A percentile compares a stretch with the other conserved stretches of the same genome.
phyloP scores from a whole-genome alignment of 805 yeast species.

The Barnettozyma wickerhamii region DNA sequence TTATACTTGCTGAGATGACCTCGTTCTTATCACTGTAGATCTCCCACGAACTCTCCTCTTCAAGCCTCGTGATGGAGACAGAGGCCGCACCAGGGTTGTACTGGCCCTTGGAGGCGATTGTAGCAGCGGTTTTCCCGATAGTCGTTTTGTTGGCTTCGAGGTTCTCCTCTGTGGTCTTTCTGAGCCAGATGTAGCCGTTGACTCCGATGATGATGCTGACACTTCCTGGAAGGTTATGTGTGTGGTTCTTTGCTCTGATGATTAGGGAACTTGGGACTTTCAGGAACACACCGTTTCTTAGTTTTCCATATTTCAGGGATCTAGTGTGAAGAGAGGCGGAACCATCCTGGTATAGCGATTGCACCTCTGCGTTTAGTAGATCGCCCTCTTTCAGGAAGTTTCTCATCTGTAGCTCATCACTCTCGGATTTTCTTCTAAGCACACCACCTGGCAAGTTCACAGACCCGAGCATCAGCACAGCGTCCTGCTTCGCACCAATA shows the following conservation, averaged over 20 bases:
- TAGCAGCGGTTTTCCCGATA: slow-evolving; percentile 32
- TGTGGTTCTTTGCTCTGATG: slow-evolving; percentile 81
- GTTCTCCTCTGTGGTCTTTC: slow-evolving; percentile 50
- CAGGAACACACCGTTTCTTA: slow-evolving; percentile 83
- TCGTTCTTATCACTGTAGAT: slow-evolving; percentile 91
- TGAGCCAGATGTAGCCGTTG: slow-evolving; percentile 91
- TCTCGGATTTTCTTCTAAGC: slow-evolving; percentile 86
- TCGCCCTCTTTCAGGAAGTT: slow-evolving; percentile 93
- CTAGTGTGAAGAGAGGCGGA: slow-evolving; percentile 93
- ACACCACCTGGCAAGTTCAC: slow-evolving; percentile 98
- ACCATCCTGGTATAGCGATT: slow-evolving; percentile 83
- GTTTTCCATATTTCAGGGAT: slow-evolving; percentile 90
- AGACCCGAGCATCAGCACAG: slow-evolving; percentile 88
- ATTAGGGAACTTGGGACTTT: slow-evolving; percentile 80
- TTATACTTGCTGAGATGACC: slow-evolving; percentile 50
- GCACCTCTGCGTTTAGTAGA: slow-evolving; percentile 92
- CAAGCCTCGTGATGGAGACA: slow-evolving; percentile 76
- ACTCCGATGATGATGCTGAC: slow-evolving; percentile 89
- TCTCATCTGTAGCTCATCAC: slow-evolving; percentile 96
- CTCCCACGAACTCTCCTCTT: slow-evolving; percentile 92
- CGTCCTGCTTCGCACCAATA: slow-evolving; percentile 92
- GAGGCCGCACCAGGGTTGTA: slow-evolving; percentile 57
- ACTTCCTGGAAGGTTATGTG: slow-evolving; percentile 89
- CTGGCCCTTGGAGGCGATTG: slow-evolving; percentile 23
- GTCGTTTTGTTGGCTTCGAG: slow-evolving; percentile 26